Percentiles rank a stretch among this genome's conserved stretches.
Evolutionary conservation across 805 yeast species (phyloP).

Genomic region (Spathaspora gorwiae): DNA sequence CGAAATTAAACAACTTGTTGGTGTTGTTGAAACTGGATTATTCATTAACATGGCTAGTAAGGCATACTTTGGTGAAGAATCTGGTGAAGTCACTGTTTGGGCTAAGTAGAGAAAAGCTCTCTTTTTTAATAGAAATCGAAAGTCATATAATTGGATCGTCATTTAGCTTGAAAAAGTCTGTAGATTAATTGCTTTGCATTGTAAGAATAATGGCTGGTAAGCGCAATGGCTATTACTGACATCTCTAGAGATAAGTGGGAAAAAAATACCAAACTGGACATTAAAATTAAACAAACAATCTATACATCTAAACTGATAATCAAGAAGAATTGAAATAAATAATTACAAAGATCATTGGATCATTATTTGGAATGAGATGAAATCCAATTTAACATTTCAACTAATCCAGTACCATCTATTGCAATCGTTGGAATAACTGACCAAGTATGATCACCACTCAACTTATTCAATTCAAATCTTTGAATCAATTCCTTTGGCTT

Average conservation of each 20-base stretch:
- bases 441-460: constrained; percentile 70
- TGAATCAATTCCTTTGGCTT: constrained; percentile 80
- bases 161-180: too few relatives aligned
- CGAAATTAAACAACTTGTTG: constrained; percentile 70
- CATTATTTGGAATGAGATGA: constrained; percentile 44
- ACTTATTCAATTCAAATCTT: constrained; percentile 55
- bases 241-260: too few relatives aligned
- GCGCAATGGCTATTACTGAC: too few relatives aligned
- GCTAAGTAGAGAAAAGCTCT: background rate
- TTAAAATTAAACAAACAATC: background rate
- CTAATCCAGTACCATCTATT: constrained; percentile 82
- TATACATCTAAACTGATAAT: background rate
- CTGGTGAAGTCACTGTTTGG: constrained; percentile 47
- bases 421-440: constrained; percentile 91
- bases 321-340: background rate
- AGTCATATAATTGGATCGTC: too few relatives aligned
- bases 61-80: constrained; percentile 85
- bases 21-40: constrained; percentile 95
- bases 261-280: too few relatives aligned
- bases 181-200: too few relatives aligned
- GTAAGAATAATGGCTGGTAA: too few relatives aligned
- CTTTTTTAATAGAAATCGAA: too few relatives aligned
- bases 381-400: constrained; percentile 85
- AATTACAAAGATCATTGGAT: background rate
- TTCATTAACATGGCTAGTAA: constrained; percentile 70